These are phyloP conservation scores for Collybia mongolica DNA, from an alignment of 768 basidiomycete species.

Conservation along the genomic window DNA sequence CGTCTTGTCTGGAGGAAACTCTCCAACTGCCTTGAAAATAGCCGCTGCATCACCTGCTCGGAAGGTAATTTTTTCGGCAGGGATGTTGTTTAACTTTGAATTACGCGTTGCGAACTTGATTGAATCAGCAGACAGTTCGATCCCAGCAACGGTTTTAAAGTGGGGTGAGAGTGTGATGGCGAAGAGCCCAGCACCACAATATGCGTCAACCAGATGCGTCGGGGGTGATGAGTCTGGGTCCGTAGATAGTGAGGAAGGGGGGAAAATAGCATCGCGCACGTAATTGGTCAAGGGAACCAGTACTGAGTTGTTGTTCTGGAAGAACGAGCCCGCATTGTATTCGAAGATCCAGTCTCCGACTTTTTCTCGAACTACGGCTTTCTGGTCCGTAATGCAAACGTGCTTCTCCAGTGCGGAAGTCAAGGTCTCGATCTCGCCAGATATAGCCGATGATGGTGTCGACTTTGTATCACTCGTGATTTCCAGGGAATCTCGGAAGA, in stretches of 20 bases:
- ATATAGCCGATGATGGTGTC: constrained; percentile 16
- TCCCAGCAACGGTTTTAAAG: constrained; percentile 80
- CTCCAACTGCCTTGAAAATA: constrained; percentile 69
- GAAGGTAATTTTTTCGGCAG: constrained; percentile 60
- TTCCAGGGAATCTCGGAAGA: constrained; percentile 79
- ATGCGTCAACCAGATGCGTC: constrained; percentile 93
- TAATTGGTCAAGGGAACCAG: constrained; percentile 82
- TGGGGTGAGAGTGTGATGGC: constrained; percentile 76
- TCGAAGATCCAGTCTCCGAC: constrained; percentile 84
- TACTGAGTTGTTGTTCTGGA: constrained; percentile 98
- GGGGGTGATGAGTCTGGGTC: constrained; percentile 25
- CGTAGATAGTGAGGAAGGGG: constrained; percentile 18
- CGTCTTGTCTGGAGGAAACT: constrained; percentile 66
- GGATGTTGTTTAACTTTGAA: constrained; percentile 60
- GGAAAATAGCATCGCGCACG: constrained; percentile 73
- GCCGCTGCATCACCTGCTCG: constrained; percentile 80
- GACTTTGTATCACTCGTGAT: constrained; percentile 17
- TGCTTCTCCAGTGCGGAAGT: constrained; percentile 51
- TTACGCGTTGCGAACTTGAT: constrained; percentile 71
- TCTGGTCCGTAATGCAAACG: constrained; percentile 83
- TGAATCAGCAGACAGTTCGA: constrained; percentile 77
- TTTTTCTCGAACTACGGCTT: constrained; percentile 75
- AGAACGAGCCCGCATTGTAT: constrained; percentile 87
- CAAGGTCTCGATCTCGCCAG: constrained; percentile 31
- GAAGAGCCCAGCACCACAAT: constrained; percentile 90